Conservation (phyloP, 208 protist genomes). For the Leishmania martiniquensis region DNA sequence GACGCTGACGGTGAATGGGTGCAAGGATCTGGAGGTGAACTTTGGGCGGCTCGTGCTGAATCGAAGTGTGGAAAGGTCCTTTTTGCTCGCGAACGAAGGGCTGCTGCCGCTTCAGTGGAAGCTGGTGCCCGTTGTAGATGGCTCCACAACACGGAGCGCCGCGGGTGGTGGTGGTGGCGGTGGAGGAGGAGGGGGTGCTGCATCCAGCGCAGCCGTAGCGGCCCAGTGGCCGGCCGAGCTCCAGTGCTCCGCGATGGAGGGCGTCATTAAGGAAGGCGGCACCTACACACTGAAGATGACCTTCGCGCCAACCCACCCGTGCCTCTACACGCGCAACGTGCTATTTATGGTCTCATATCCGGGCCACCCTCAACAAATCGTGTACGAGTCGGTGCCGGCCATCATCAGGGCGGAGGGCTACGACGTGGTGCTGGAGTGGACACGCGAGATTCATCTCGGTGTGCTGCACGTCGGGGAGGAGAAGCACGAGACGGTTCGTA, state of each 20-base stretch:
- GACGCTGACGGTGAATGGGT: conserved; percentile 71
- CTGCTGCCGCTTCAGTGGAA: conserved; percentile 81
- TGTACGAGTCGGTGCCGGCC: conserved; percentile 80
- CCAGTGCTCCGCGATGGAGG: conserved; percentile 57
- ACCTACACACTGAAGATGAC: conserved; percentile 52
- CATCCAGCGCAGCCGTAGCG: conserved; percentile 8
- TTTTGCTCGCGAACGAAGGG: conserved; percentile 81
- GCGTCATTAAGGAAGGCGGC: conserved; percentile 72
- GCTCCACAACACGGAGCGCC: neutral
- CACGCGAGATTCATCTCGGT: conserved; percentile 90
- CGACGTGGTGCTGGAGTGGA: conserved; percentile 93
- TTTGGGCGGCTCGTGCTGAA: conserved; percentile 83
- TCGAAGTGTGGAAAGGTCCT: conserved; percentile 35
- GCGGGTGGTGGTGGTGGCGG: conserved; percentile 1
- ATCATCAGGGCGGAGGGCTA: conserved; percentile 91
- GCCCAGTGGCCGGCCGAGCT: conserved; percentile 82
- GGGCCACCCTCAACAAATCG: conserved; percentile 22
- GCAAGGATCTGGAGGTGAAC: conserved; percentile 76
- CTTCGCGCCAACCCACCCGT: conserved; percentile 75
- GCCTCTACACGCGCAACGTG: conserved; percentile 69
- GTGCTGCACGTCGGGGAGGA: conserved; percentile 91
- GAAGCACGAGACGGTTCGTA: conserved; percentile 63
- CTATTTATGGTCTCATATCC: conserved; percentile 67
- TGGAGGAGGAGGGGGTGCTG: neutral
- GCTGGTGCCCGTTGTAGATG: conserved; percentile 23